A percentile compares a stretch with the other conserved stretches of the same genome.
Conservation (phyloP, 2,329 filamentous ascomycete genomes). For the Escovopsis weberi region DNA sequence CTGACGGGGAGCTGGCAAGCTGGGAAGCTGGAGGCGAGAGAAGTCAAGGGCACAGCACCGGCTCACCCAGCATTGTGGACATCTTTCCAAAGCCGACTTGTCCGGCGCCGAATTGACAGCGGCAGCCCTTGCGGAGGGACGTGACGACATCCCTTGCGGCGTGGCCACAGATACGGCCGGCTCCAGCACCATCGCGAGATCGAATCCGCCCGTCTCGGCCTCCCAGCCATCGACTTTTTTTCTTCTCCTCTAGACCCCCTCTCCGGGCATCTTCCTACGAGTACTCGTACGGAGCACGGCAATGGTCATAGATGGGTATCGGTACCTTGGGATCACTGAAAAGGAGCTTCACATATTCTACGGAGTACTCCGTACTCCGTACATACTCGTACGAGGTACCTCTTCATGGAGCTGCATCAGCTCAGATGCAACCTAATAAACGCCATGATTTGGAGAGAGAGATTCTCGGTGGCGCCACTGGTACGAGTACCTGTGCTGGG, state of each 20-base stretch:
- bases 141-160: conserved; percentile 1
- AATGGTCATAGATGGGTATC: too few relatives aligned
- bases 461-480: conserved; percentile 5
- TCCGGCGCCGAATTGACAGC: conserved; percentile 1
- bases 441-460: conserved; percentile 4
- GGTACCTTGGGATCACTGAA: background rate
- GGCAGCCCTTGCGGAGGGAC: conserved; percentile 1
- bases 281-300: conserved; percentile 3
- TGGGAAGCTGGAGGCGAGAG: background rate
- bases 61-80: too few relatives aligned
- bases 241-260: too few relatives aligned
- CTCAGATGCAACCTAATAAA: conserved; percentile 3
- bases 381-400: background rate
- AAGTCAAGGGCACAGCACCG: too few relatives aligned
- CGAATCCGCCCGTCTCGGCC: conserved; percentile 1
- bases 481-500: too few relatives aligned
- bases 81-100: too few relatives aligned
- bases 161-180: background rate
- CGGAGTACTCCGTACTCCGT: too few relatives aligned
- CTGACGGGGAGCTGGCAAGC: background rate
- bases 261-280: background rate
- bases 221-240: conserved; percentile 6
- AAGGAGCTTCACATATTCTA: background rate
- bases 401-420: conserved; percentile 5
- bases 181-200: conserved; percentile 2